These are phyloP conservation scores for Apiospora koreana DNA, from an alignment of 2,329 filamentous ascomycete genomes.

Conservation along the genomic window DNA sequence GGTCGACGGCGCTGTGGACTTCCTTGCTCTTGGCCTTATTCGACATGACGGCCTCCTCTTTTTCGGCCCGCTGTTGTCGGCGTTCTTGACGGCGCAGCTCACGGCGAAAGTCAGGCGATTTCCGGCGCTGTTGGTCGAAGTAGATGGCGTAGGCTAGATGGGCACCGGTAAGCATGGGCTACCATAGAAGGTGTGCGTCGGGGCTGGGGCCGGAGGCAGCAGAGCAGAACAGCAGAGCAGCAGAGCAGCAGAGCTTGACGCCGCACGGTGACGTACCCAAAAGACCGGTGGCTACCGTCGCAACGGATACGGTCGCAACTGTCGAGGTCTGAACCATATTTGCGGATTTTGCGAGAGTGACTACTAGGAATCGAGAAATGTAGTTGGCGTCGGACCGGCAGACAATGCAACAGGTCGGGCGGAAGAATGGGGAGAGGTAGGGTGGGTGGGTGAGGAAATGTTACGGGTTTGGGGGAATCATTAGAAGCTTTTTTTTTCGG, in stretches of 20 bases:
- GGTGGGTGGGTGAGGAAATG: neutral
- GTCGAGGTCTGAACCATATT: conserved; percentile 52
- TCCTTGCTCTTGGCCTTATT: conserved; percentile 68
- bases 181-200: conserved; percentile 4
- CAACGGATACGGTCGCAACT: conserved; percentile 62
- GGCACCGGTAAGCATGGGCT: conserved; percentile 6
- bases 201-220: neutral
- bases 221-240: too few relatives aligned
- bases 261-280: conserved; percentile 49
- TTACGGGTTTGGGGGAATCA: neutral
- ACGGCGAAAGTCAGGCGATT: conserved; percentile 65
- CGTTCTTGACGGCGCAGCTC: conserved; percentile 74
- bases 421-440: neutral
- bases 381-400: neutral
- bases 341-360: conserved; percentile 11
- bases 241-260: conserved; percentile 9
- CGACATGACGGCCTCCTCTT: conserved; percentile 69
- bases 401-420: neutral
- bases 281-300: conserved; percentile 60
- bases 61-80: conserved; percentile 68
- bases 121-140: conserved; percentile 69
- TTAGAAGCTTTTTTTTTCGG: conserved; percentile 3
- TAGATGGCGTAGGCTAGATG: conserved; percentile 62
- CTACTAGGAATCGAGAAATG: neutral
- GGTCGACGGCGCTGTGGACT: conserved; percentile 75